Percentiles rank a stretch among this genome's conserved stretches.
phyloP scores from a whole-genome alignment of 2,329 filamentous ascomycete species.

The Neurospora crassa region DNA sequence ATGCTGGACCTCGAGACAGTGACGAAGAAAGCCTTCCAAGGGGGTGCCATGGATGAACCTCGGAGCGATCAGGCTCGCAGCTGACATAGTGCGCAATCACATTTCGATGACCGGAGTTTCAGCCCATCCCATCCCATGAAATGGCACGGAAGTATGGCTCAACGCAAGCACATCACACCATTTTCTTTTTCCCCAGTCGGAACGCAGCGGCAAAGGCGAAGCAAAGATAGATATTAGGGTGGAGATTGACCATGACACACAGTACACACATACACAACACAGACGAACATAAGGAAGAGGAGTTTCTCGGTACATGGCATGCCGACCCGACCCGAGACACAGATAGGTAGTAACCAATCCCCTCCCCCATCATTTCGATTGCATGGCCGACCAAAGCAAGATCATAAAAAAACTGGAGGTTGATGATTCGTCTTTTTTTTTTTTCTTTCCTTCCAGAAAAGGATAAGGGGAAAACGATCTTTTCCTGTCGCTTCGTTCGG shows the following conservation, averaged over 20 bases:
- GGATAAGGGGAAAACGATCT: background rate
- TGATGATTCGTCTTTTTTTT: background rate
- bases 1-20: background rate
- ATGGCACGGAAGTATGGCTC: background rate
- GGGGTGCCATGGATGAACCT: background rate
- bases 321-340: background rate
- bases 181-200: background rate
- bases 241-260: background rate
- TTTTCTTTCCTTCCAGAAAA: background rate
- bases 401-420: background rate
- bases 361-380: background rate
- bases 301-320: background rate
- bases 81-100: background rate
- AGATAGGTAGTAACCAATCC: background rate
- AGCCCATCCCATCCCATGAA: background rate
- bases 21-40: background rate
- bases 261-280: background rate
- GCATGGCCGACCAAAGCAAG: background rate
- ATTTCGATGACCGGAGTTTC: background rate
- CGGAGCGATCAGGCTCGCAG: background rate
- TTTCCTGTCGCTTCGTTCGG: background rate
- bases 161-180: background rate
- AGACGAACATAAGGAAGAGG: background rate
- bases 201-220: background rate
- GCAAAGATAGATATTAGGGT: background rate